Conservation (phyloP, 768 basidiomycete genomes). For the Podaxis sp. region DNA sequence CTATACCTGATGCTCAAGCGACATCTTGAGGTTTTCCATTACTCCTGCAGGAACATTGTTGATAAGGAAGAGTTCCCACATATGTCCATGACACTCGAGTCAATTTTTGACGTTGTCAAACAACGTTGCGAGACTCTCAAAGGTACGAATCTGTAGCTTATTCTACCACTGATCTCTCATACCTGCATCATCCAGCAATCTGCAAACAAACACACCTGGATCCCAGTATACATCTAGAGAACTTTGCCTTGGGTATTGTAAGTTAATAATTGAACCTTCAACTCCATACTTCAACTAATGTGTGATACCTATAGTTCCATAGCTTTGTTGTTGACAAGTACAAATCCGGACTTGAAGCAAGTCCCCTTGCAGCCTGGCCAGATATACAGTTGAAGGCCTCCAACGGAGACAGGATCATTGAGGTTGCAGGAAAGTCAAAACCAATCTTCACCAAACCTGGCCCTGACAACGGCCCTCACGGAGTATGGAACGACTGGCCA, state of each 20-base stretch:
- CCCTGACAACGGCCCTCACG: neutral
- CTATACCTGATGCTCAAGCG: constrained; percentile 21
- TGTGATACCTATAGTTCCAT: neutral
- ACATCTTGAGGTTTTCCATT: constrained; percentile 21
- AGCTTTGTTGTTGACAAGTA: neutral
- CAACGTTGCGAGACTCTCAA: constrained; percentile 32
- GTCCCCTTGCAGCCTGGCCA: neutral
- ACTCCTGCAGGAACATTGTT: constrained; percentile 35
- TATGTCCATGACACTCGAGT: constrained; percentile 30
- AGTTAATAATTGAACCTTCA: neutral
- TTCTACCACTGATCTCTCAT: neutral
- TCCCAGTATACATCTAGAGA: constrained; percentile 31
- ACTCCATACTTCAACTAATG: neutral
- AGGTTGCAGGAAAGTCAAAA: neutral
- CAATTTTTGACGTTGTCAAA: constrained; percentile 29
- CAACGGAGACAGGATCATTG: neutral
- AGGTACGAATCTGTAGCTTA: constrained; percentile 21
- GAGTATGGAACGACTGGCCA: neutral
- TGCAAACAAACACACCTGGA: constrained; percentile 37
- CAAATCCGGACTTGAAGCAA: neutral
- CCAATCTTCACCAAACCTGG: neutral
- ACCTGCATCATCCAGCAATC: constrained; percentile 22
- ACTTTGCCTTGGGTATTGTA: constrained; percentile 39
- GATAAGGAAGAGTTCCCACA: constrained; percentile 31
- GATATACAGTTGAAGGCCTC: neutral